A percentile compares a stretch with the other conserved stretches of the same genome.
Evolutionary conservation across 202 grass and related monocot genomes (phyloP).

Genomic region (Carex arenaria): DNA sequence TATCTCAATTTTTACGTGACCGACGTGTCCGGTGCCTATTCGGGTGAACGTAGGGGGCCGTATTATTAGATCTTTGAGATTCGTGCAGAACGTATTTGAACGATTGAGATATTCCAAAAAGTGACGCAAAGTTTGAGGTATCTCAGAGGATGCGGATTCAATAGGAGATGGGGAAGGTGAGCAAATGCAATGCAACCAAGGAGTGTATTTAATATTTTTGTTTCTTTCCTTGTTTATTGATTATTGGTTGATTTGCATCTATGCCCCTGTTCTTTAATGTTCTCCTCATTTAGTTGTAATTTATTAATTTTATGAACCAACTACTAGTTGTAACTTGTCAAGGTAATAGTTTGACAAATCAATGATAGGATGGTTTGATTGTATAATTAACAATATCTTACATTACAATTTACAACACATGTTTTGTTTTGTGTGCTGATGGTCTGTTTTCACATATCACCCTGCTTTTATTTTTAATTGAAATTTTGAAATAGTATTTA

Average conservation of each 20-base stretch:
- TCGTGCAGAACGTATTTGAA: too few relatives aligned
- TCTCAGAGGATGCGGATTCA: too few relatives aligned
- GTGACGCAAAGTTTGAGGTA: too few relatives aligned
- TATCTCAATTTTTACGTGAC: too few relatives aligned
- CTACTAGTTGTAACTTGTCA: not conserved
- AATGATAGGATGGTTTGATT: not conserved
- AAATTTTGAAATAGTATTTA: too few relatives aligned
- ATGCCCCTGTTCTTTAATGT: not conserved
- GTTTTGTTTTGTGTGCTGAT: not conserved
- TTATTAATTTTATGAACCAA: not conserved
- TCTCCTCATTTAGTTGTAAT: not conserved
- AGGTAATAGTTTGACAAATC: not conserved
- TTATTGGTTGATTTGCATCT: not conserved
- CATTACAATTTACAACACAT: not conserved
- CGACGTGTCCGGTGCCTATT: too few relatives aligned
- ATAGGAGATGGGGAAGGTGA: slow-evolving; percentile 17
- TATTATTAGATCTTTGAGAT: too few relatives aligned
- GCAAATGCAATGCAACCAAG: slow-evolving; percentile 1
- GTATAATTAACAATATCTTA: not conserved
- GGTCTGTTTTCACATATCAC: not conserved
- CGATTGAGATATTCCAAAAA: too few relatives aligned
- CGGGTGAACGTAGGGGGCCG: too few relatives aligned
- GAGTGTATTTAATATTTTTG: slow-evolving; percentile 18
- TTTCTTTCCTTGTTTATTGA: slow-evolving; percentile 9
- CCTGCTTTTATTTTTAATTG: not conserved